Evolutionary conservation across 2,329 filamentous ascomycete species (phyloP), one percentile per base, ranked within the genome.

Genomic region (Thielaviopsis ethacetica): DNA sequence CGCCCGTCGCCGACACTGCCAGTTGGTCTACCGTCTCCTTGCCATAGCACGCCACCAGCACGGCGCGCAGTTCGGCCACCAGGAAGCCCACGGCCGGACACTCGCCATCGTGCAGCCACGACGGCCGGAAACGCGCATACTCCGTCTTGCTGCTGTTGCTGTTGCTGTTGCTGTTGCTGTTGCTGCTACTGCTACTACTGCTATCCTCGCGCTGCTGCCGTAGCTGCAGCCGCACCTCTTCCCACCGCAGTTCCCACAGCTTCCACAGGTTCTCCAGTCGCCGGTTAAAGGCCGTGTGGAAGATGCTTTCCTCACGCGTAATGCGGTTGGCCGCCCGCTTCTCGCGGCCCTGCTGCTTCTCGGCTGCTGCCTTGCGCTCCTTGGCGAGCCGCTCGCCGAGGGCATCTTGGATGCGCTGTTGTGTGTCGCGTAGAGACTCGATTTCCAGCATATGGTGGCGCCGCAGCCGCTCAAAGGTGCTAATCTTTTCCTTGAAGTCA

Each of bases 181-280:
- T 26, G 24, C 6, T 26, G 24, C 34, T 26, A 6, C 6, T 26
- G 24, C 6, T 6, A 6, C 6, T 26, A 6, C 6, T 26, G 24
- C 6, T 26, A 6, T 34, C 30, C 10, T 34, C 30, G 30, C 7
- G 30, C 30, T 10, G 30, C 30, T 5, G 49, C 10, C 54, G 59
- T 4, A 57, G 38, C 22, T 56, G 47, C 26, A 59, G 50, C 3
- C 57, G 49, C n/a, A 41, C 26, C 27, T 61, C 60, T 30, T 61
- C 60, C 60, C 60, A 61, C 13, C 60, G 53, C 30, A 61, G 24
- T 5, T 47, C 57, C 60, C 60, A 61, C 7, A 61, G 41, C n/a
- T 57, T 47, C 60, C 60, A 61, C n/a, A 61, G 22, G 10, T 44
- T 30, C 26, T 59, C 53, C 2, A 61, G 38, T 1, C 60, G 53